Percentiles rank a stretch among this genome's conserved stretches.
These are phyloP conservation scores for Colletotrichum spaethianum DNA, from an alignment of 2,329 filamentous ascomycete species.

Conservation along the genomic window DNA sequence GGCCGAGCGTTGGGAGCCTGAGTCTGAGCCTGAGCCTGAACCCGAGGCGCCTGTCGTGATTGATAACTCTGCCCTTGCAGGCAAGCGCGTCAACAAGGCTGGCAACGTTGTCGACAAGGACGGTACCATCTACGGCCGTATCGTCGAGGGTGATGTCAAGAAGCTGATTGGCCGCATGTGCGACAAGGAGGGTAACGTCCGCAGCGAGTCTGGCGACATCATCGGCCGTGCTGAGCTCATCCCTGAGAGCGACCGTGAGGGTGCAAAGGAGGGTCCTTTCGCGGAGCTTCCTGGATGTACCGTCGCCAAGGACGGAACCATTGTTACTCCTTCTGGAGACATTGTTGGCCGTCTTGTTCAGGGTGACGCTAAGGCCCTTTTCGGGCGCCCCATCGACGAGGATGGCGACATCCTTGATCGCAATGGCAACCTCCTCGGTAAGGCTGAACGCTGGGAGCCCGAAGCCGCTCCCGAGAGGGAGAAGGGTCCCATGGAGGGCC, in stretches of 20 bases:
- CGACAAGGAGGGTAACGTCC: conserved; percentile 79
- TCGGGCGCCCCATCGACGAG: conserved; percentile 82
- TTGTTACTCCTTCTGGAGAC: conserved; percentile 76
- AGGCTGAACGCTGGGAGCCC: conserved; percentile 71
- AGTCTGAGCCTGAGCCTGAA: conserved; percentile 60
- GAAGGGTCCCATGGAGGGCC: conserved; percentile 67
- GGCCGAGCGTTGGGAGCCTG: conserved; percentile 77
- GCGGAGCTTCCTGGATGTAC: conserved; percentile 75
- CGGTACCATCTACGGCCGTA: conserved; percentile 72
- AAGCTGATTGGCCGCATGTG: conserved; percentile 78
- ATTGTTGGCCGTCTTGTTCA: conserved; percentile 80
- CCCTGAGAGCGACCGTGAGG: conserved; percentile 75
- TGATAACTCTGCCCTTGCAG: conserved; percentile 74
- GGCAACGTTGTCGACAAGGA: conserved; percentile 72
- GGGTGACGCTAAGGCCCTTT: conserved; percentile 80
- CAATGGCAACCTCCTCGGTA: conserved; percentile 73
- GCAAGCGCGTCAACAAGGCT: conserved; percentile 80
- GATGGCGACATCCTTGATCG: conserved; percentile 87
- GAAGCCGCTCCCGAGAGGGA: conserved; percentile 63
- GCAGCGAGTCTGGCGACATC: conserved; percentile 80
- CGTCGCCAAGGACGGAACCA: conserved; percentile 78
- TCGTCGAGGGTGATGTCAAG: conserved; percentile 77
- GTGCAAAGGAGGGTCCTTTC: conserved; percentile 77
- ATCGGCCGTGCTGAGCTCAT: conserved; percentile 79
- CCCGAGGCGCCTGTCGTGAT: conserved; percentile 61